phyloP scores from a whole-genome alignment of 1,284 basidiomycete genomes.

The Trametes pubescens region DNA sequence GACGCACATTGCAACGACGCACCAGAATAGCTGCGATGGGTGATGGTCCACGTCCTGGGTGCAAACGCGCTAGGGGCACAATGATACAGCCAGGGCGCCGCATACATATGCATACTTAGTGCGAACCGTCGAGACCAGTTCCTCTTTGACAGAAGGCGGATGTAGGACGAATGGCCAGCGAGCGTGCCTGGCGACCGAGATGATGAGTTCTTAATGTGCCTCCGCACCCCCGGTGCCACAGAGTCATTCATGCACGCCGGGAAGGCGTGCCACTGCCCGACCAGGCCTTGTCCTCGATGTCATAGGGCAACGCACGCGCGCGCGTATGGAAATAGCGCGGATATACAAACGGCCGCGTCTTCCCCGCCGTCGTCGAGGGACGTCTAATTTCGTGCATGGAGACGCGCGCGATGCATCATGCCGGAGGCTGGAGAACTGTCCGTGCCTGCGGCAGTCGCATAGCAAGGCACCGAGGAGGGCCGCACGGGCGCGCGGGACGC shows the following conservation, averaged over 20 bases:
- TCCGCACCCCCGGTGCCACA: background rate
- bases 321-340: background rate
- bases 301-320: background rate
- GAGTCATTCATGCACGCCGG: background rate
- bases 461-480: conserved; percentile 14
- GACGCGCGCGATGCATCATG: background rate
- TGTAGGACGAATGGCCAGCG: too few relatives aligned
- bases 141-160: background rate
- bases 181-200: conserved; percentile 4
- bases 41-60: background rate
- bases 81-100: background rate
- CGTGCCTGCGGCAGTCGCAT: conserved; percentile 7
- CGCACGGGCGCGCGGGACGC: background rate
- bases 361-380: background rate
- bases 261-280: background rate
- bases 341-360: background rate
- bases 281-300: background rate
- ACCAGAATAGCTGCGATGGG: background rate
- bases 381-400: background rate
- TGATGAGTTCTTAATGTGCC: background rate
- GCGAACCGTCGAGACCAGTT: background rate
- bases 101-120: too few relatives aligned
- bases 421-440: background rate
- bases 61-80: too few relatives aligned
- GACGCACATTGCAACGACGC: background rate